phyloP scores from a whole-genome alignment of 495 filamentous ascomycete genomes.

The Xylaria scruposa region DNA sequence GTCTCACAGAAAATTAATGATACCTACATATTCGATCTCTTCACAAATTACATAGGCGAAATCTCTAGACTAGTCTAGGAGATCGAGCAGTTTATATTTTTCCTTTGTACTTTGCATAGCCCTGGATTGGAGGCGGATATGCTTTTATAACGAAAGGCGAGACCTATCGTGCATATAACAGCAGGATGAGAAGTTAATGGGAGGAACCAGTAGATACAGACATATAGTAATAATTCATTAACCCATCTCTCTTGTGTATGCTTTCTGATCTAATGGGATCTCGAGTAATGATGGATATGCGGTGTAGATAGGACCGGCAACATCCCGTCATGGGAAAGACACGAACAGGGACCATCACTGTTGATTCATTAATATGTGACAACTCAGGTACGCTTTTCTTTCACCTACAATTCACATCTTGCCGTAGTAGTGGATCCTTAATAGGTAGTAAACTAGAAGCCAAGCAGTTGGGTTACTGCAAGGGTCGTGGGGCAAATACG shows the following conservation, averaged over 20 bases:
- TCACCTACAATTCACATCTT: background rate
- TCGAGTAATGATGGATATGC: background rate
- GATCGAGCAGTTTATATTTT: constrained; percentile 24
- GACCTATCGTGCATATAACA: constrained; percentile 15
- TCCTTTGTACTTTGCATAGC: constrained; percentile 29
- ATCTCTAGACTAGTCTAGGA: constrained; percentile 15
- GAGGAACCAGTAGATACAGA: background rate
- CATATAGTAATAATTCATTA: constrained; percentile 20
- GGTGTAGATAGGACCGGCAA: background rate
- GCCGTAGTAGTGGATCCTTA: constrained; percentile 5
- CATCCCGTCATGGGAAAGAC: background rate
- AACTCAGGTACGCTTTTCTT: background rate
- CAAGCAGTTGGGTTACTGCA: background rate
- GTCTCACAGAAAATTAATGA: constrained; percentile 34
- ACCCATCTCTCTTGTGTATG: background rate
- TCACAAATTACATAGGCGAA: background rate
- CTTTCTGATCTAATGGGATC: background rate
- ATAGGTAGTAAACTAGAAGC: constrained; percentile 10
- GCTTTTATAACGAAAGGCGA: constrained; percentile 19
- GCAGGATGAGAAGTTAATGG: constrained; percentile 16
- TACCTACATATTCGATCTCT: constrained; percentile 25
- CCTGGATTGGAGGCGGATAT: constrained; percentile 2
- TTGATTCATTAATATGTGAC: background rate
- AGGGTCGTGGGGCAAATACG: constrained; percentile 25
- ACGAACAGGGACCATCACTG: background rate